These are phyloP conservation scores for Alternaria solani DNA, from an alignment of 2,329 filamentous ascomycete species.

Conservation along the genomic window DNA sequence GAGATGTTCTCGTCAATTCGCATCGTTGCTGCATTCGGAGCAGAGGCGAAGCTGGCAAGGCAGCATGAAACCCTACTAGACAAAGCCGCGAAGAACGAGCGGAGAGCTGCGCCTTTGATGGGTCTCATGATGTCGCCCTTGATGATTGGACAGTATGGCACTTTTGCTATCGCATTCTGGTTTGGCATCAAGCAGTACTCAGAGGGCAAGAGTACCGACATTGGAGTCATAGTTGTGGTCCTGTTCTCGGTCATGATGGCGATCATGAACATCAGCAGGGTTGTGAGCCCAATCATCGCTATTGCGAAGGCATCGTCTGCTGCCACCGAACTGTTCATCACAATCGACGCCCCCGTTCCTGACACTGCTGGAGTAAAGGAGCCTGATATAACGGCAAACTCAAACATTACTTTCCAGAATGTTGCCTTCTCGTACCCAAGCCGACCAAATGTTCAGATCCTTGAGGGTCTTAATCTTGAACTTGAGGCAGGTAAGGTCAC, in stretches of 20 bases:
- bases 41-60: slow-evolving; percentile 44
- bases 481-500: slow-evolving; percentile 73
- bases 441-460: slow-evolving; percentile 68
- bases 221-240: slow-evolving; percentile 49
- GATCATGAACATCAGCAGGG: slow-evolving; percentile 43
- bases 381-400: slow-evolving; percentile 45
- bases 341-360: slow-evolving; percentile 45
- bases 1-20: slow-evolving; percentile 52
- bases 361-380: slow-evolving; percentile 43
- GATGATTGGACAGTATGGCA: slow-evolving; percentile 49
- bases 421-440: slow-evolving; percentile 51
- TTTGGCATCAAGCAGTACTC: slow-evolving; percentile 49
- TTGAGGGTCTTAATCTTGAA: slow-evolving; percentile 66
- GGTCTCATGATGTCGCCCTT: slow-evolving; percentile 46
- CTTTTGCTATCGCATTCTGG: slow-evolving; percentile 51
- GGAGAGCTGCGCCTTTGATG: slow-evolving; percentile 42
- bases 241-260: slow-evolving; percentile 52
- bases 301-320: slow-evolving; percentile 48
- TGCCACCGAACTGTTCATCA: slow-evolving; percentile 47
- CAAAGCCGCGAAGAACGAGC: slow-evolving; percentile 39
- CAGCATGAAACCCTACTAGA: slow-evolving; percentile 40
- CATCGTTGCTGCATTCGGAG: slow-evolving; percentile 49
- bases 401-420: slow-evolving; percentile 46
- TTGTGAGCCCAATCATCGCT: slow-evolving; percentile 43
- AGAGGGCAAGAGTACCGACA: slow-evolving; percentile 38